A percentile compares a stretch with the other conserved stretches of the same genome.
Evolutionary conservation across 441 rosid species (phyloP).

Genomic region (Adansonia rubrostipa): DNA sequence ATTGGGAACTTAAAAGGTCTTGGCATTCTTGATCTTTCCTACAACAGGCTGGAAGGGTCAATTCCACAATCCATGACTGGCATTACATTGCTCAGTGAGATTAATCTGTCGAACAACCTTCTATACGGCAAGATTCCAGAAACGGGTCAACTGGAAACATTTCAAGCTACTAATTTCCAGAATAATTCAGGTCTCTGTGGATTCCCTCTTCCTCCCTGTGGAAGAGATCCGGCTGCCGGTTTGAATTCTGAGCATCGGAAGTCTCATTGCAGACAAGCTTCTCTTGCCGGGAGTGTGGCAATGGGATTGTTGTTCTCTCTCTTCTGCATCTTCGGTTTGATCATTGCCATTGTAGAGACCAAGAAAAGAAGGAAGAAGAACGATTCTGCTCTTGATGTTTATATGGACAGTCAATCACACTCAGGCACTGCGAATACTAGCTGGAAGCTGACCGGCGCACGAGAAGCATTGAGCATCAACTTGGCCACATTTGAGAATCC

Average conservation of each 20-base stretch:
- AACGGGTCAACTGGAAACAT: constrained; percentile 85
- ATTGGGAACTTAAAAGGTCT: constrained; percentile 65
- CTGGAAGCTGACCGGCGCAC: constrained; percentile 70
- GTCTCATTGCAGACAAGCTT: constrained; percentile 56
- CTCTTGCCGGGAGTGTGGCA: constrained; percentile 75
- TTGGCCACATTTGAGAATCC: constrained; percentile 89
- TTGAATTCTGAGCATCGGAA: constrained; percentile 49
- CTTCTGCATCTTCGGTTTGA: constrained; percentile 69
- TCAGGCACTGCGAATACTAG: constrained; percentile 68
- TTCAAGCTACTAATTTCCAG: constrained; percentile 58
- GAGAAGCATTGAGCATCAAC: constrained; percentile 85
- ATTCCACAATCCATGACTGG: constrained; percentile 69
- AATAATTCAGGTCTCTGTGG: constrained; percentile 95
- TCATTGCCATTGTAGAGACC: constrained; percentile 61
- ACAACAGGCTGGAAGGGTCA: constrained; percentile 62
- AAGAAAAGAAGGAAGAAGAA: constrained; percentile 77
- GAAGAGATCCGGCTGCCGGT: constrained; percentile 22
- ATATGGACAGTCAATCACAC: constrained; percentile 63
- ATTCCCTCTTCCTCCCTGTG: constrained; percentile 67
- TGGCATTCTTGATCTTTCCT: constrained; percentile 83
- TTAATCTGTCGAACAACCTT: constrained; percentile 75
- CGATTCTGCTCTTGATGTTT: constrained; percentile 62
- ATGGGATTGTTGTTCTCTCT: constrained; percentile 84
- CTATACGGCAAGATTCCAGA: constrained; percentile 80
- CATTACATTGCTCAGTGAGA: constrained; percentile 63